Conservation (phyloP, 805 yeast species). For the Hanseniaspora lachancei region DNA sequence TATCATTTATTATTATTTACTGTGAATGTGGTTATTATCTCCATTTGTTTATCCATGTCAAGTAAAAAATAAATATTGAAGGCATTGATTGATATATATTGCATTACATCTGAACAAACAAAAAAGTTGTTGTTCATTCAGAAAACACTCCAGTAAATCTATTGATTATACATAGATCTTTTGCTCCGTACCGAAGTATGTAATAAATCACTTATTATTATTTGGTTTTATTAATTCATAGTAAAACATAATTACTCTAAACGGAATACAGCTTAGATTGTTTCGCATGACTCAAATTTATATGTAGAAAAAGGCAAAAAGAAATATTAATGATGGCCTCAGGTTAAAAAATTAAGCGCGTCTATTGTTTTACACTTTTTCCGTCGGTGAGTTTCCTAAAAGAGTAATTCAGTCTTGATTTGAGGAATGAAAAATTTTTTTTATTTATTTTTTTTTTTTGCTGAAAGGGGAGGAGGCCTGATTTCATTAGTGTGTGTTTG, state of each 20-base stretch:
- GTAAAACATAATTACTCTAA: not conserved
- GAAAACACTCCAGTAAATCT: too few relatives aligned
- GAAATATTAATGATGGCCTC: not conserved
- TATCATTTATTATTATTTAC: not conserved
- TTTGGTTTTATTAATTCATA: not conserved
- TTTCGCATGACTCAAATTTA: not conserved
- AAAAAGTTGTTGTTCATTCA: too few relatives aligned
- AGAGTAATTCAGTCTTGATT: not conserved
- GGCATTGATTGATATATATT: not conserved
- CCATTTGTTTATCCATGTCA: not conserved
- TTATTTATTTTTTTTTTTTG: not conserved
- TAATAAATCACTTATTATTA: not conserved
- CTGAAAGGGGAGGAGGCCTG: not conserved
- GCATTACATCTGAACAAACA: not conserved
- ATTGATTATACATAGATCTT: too few relatives aligned
- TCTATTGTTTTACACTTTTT: not conserved
- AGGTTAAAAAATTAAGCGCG: not conserved
- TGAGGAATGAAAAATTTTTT: conserved; percentile 1
- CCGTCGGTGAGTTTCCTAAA: not conserved
- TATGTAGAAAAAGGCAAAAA: not conserved
- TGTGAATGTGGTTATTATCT: not conserved
- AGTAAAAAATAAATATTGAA: not conserved
- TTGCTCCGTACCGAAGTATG: too few relatives aligned
- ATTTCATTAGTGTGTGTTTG: not conserved
- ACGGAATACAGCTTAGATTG: not conserved